phyloP scores from a whole-genome alignment of 2,329 filamentous ascomycete genomes.

The Aspergillus persii region DNA sequence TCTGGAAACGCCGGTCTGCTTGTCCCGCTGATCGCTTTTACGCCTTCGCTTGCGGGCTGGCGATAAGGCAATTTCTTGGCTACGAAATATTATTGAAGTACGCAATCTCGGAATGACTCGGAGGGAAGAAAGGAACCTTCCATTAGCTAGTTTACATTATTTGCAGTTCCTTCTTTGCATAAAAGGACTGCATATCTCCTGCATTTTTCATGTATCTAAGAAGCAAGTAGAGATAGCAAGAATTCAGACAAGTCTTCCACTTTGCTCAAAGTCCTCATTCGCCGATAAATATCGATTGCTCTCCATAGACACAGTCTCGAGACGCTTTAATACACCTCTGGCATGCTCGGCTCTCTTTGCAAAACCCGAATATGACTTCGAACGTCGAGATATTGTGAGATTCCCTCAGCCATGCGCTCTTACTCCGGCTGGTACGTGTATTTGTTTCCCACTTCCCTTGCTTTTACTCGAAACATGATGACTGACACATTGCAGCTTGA shows the following conservation, averaged over 20 bases:
- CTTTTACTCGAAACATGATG: background rate
- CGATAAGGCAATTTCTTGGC: background rate
- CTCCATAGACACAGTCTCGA: background rate
- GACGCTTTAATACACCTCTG: background rate
- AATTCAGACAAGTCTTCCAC: too few species aligned
- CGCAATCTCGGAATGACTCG: too few species aligned
- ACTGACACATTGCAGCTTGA: background rate
- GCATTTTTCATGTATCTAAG: too few species aligned
- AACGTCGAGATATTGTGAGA: background rate
- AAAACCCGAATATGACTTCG: too few species aligned
- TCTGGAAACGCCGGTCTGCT: background rate
- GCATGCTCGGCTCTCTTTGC: too few species aligned
- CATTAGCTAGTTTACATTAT: too few species aligned
- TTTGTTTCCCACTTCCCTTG: background rate
- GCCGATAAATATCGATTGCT: background rate
- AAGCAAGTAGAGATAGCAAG: too few species aligned
- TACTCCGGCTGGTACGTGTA: background rate
- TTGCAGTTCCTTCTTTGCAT: too few species aligned
- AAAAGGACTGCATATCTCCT: too few species aligned
- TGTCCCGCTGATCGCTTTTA: background rate
- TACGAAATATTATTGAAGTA: too few species aligned
- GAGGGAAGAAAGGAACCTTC: too few species aligned
- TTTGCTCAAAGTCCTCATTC: too few species aligned
- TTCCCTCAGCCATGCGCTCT: background rate
- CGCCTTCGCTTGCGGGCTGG: background rate